These are phyloP conservation scores for Domatiomyces catenatus DNA, from an alignment of 2,329 filamentous ascomycete genomes.

Conservation along the genomic window DNA sequence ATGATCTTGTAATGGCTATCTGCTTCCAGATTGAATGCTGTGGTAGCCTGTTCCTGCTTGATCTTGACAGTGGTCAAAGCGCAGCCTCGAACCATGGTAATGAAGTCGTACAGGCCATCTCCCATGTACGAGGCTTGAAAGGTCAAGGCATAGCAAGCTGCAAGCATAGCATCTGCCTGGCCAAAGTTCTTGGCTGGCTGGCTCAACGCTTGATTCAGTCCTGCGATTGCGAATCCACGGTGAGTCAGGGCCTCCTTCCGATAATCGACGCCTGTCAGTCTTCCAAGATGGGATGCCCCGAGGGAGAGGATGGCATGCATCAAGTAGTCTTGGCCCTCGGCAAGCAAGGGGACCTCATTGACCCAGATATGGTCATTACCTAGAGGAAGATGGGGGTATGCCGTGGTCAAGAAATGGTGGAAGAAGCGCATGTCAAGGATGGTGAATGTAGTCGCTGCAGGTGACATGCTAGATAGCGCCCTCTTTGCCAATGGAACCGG, in stretches of 20 bases:
- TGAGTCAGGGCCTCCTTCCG: conserved; percentile 46
- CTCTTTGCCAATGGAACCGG: not conserved
- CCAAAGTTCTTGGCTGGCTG: conserved; percentile 11
- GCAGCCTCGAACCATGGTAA: conserved; percentile 23
- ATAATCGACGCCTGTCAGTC: conserved; percentile 35
- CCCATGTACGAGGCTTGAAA: conserved; percentile 23
- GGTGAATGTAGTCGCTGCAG: conserved; percentile 1
- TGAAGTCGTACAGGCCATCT: conserved; percentile 22
- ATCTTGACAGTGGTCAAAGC: conserved; percentile 24
- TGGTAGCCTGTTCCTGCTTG: conserved; percentile 14
- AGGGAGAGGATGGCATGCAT: conserved; percentile 58
- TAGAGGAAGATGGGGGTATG: conserved; percentile 48
- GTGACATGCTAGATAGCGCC: not conserved
- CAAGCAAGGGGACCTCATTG: conserved; percentile 50
- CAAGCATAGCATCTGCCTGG: conserved; percentile 20
- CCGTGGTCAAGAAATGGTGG: conserved; percentile 36
- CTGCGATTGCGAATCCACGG: conserved; percentile 48
- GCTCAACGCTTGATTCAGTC: conserved; percentile 41
- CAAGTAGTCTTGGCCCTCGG: conserved; percentile 52
- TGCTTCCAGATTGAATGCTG: conserved; percentile 17
- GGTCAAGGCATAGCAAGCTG: conserved; percentile 22
- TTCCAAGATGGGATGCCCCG: conserved; percentile 44
- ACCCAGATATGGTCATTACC: conserved; percentile 53
- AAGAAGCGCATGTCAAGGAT: conserved; percentile 37
- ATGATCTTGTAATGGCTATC: conserved; percentile 16